Percentiles rank a stretch among this genome's conserved stretches.
Evolutionary conservation across 1,139 yeast species (phyloP).

Genomic region (Nadsonia commutata): DNA sequence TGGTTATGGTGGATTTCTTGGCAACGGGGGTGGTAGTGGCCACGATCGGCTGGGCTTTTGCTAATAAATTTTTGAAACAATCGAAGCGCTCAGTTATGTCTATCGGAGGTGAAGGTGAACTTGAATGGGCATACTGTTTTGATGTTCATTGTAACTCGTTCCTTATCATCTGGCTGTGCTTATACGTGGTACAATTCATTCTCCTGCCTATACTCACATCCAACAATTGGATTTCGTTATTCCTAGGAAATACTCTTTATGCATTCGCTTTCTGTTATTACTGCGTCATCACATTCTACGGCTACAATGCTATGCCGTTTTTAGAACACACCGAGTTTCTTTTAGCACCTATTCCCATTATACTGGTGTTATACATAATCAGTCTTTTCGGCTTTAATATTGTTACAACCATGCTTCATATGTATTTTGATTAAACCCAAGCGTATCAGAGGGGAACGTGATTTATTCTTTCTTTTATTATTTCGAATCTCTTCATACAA

Average conservation of each 20-base stretch:
- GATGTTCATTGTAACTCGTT: constrained; percentile 88
- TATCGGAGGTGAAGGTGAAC: constrained; percentile 35
- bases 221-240: constrained; percentile 46
- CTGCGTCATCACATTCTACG: constrained; percentile 68
- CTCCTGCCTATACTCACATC: constrained; percentile 56
- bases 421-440: constrained; percentile 34
- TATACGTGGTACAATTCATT: constrained; percentile 65
- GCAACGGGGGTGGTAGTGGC: constrained; percentile 57
- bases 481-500: too few species aligned
- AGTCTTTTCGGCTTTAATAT: constrained; percentile 49
- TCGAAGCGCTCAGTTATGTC: constrained; percentile 19
- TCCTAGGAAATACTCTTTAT: constrained; percentile 69
- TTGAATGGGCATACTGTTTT: constrained; percentile 91
- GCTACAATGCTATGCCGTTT: constrained; percentile 74
- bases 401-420: constrained; percentile 51
- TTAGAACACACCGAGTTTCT: constrained; percentile 46
- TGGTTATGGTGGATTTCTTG: constrained; percentile 77
- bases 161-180: constrained; percentile 60
- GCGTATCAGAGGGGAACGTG: too few species aligned
- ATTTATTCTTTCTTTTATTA: too few species aligned
- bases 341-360: constrained; percentile 41
- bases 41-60: constrained; percentile 56
- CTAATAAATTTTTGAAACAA: constrained; percentile 44
- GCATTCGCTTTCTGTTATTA: constrained; percentile 61
- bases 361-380: constrained; percentile 42